These are phyloP conservation scores for Austroboletus niveus DNA, from an alignment of 1,284 basidiomycete genomes.

Conservation along the genomic window DNA sequence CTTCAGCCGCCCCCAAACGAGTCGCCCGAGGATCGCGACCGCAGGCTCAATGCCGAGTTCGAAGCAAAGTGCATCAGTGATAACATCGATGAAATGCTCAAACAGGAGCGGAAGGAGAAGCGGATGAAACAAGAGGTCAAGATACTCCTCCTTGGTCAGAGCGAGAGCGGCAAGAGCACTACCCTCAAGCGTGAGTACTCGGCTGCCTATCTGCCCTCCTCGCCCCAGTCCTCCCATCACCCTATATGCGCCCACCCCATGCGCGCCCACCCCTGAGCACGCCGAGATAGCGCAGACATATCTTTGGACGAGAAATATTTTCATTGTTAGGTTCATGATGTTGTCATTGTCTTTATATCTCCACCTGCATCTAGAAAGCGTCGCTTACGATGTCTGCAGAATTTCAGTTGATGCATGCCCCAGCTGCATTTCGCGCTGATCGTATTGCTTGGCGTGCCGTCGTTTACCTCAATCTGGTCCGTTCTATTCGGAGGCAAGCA, in stretches of 20 bases:
- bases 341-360: conserved; percentile 1
- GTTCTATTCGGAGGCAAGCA: conserved; percentile 67
- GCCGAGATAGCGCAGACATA: not conserved
- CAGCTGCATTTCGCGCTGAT: conserved; percentile 70
- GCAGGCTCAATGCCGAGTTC: conserved; percentile 58
- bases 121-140: conserved; percentile 62
- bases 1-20: conserved; percentile 71
- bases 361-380: not conserved
- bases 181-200: conserved; percentile 75
- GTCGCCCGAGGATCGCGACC: conserved; percentile 58
- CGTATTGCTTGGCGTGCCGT: conserved; percentile 81
- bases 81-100: conserved; percentile 73
- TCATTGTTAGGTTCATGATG: conserved; percentile 5
- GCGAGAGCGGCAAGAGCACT: conserved; percentile 79
- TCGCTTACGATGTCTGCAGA: conserved; percentile 43
- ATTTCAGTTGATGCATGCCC: conserved; percentile 76
- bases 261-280: conserved; percentile 1
- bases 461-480: conserved; percentile 80
- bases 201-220: conserved; percentile 6
- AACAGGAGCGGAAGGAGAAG: conserved; percentile 56
- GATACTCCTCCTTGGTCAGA: conserved; percentile 77
- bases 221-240: conserved; percentile 1
- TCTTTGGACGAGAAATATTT: conserved; percentile 1
- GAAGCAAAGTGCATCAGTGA: conserved; percentile 73
- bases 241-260: not conserved